phyloP scores from a whole-genome alignment of 192 early-diverging fungal genomes.

The Coemansia sp. region DNA sequence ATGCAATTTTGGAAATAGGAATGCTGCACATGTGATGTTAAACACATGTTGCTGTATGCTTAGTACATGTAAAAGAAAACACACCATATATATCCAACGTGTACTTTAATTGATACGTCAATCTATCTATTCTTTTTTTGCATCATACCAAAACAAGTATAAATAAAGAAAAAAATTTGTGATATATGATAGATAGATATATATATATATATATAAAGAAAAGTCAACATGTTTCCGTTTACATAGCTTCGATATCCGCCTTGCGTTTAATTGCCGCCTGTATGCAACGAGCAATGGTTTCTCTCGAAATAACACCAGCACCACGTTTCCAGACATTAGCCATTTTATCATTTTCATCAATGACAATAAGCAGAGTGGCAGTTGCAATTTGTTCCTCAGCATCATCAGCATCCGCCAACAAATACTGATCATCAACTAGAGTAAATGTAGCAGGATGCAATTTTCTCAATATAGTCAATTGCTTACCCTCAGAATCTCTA shows the following conservation, averaged over 20 bases:
- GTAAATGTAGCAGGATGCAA: constrained; percentile 38
- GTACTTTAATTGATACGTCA: too few species aligned
- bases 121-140: too few species aligned
- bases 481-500: constrained; percentile 5
- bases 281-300: constrained; percentile 27
- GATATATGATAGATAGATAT: too few species aligned
- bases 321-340: constrained; percentile 50
- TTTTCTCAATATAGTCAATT: constrained; percentile 10
- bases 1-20: too few species aligned
- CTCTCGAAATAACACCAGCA: constrained; percentile 13
- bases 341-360: constrained; percentile 16
- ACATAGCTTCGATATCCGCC: constrained; percentile 4
- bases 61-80: too few species aligned
- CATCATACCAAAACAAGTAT: too few species aligned
- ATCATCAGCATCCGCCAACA: constrained; percentile 48
- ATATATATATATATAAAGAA: too few species aligned
- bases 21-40: too few species aligned
- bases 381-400: constrained; percentile 41
- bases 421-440: constrained; percentile 32
- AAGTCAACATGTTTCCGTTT: too few species aligned
- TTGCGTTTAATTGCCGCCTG: constrained; percentile 11
- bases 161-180: too few species aligned
- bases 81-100: too few species aligned
- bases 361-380: constrained; percentile 26
- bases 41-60: too few species aligned